A percentile compares a stretch with the other conserved stretches of the same genome.
phyloP scores from a whole-genome alignment of 768 basidiomycete species.

The Trametes punicea region DNA sequence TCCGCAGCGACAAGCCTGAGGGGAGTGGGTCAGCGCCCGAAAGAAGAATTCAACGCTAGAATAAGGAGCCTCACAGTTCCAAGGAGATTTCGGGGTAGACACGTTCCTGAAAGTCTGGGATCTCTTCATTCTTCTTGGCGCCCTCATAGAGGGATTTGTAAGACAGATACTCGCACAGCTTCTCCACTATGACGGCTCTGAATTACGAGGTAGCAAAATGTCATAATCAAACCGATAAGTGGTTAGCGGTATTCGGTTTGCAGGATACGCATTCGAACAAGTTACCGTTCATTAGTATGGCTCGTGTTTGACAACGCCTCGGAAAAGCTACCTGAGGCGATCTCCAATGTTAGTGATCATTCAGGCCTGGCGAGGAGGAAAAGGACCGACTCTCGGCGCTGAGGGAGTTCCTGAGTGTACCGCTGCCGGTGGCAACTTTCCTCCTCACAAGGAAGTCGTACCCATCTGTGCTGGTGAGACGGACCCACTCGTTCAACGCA shows the following conservation, averaged over 20 bases:
- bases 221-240: background rate
- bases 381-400: conserved; percentile 58
- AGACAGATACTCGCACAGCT: conserved; percentile 84
- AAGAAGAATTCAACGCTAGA: background rate
- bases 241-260: background rate
- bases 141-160: conserved; percentile 80
- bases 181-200: conserved; percentile 72
- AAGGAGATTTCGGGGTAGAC: conserved; percentile 85
- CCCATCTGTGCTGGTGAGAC: conserved; percentile 73
- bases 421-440: conserved; percentile 73
- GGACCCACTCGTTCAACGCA: conserved; percentile 59
- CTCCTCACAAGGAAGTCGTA: conserved; percentile 77
- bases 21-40: too few relatives aligned
- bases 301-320: conserved; percentile 74
- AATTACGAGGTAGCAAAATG: background rate
- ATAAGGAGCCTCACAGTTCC: conserved; percentile 64
- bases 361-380: conserved; percentile 5
- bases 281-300: conserved; percentile 68
- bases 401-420: conserved; percentile 79
- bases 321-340: conserved; percentile 57
- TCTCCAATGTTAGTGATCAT: background rate
- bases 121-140: conserved; percentile 72
- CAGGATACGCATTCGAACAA: background rate
- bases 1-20: conserved; percentile 13
- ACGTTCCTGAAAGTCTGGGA: conserved; percentile 82